phyloP scores from a whole-genome alignment of 495 filamentous ascomycete genomes.

The Chaetomium cochliodes region DNA sequence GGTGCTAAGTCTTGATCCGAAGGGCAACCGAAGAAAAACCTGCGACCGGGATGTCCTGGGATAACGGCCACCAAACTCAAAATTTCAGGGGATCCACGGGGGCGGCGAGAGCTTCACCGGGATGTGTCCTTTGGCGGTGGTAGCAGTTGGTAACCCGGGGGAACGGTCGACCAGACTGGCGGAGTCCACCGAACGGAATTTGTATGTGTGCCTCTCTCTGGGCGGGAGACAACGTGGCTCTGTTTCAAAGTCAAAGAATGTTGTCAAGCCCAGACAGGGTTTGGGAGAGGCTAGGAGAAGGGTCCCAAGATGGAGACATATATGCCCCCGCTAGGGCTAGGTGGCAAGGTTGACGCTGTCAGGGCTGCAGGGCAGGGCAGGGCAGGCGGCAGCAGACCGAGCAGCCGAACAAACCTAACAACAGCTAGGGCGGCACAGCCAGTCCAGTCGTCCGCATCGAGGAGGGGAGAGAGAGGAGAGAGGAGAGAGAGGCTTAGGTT shows the following conservation, averaged over 20 bases:
- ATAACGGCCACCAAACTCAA: constrained; percentile 32
- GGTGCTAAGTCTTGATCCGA: constrained; percentile 22
- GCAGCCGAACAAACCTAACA: constrained; percentile 14
- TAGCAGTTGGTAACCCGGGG: constrained; percentile 25
- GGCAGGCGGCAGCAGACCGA: constrained; percentile 11
- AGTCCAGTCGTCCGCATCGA: constrained; percentile 2
- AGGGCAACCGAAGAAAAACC: constrained; percentile 31
- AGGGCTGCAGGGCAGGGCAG: constrained; percentile 22
- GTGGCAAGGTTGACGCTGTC: constrained; percentile 36
- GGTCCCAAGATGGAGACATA: constrained; percentile 35
- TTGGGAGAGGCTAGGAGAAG: constrained; percentile 16
- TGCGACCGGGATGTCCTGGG: constrained; percentile 37
- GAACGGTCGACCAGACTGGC: constrained; percentile 25
- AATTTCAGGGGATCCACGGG: constrained; percentile 36
- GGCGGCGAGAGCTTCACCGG: constrained; percentile 36
- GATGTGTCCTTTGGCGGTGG: constrained; percentile 29
- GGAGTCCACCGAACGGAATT: constrained; percentile 23
- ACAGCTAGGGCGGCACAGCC: constrained; percentile 20
- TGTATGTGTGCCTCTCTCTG: constrained; percentile 9
- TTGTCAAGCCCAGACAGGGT: constrained; percentile 18
- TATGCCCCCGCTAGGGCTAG: constrained; percentile 28
- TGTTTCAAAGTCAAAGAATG: constrained; percentile 18
- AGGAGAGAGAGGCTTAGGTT: too few species aligned
- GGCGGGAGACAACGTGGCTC: constrained; percentile 19
- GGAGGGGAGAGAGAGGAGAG: not conserved